Evolutionary conservation across 305 asterid species (phyloP), one percentile per base, ranked within the genome.

Genomic region (Fraxinus velutina): DNA sequence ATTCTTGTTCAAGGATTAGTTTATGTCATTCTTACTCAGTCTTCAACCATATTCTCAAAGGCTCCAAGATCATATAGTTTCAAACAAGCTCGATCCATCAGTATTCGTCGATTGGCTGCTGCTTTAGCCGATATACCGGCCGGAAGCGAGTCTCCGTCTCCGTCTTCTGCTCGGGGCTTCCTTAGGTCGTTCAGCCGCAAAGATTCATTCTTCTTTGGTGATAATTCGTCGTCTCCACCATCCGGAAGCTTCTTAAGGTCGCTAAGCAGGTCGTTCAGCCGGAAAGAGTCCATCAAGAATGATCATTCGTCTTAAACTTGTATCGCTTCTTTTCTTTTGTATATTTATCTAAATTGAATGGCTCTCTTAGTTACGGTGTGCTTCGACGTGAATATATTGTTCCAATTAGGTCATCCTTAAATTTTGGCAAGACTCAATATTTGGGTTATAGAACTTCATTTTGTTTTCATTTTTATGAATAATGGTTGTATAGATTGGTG

Each of bases 51-150:
- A 57, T 93, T 92, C 88, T 90, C 97, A 13, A 90, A 89, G 76
- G 77, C 87, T 6, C 89, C 83, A 0, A 81, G 92, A 37, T 89
- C 97, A 0, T 81, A 87, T 85, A 91, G 92, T 86, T 92, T 93
- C 87, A 92, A 88, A 85, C 75, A 89, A 0, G 92, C 86, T 30
- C 91, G 95, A 2, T 87, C 91, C 5, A 62, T 92, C 77, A 92
- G 95, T 79, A 90, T 93, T 85, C 93, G 97, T 68, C 92, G 97
- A 44, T 86, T 94, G 87, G 89, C 92, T 29, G 93, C 97, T 64
- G 87, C 88, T 0, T 88, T 93, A 7, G 83, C 89, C 2, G 97
- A 92, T 76, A 27, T 92, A 12, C 96, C 95, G 6, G 89, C 89
- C 10, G 90, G 86, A 44, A 85, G 89, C 15, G 96, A 92, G 21